Evolutionary conservation across 495 filamentous ascomycete species (phyloP), one percentile per base, ranked within the genome.

Genomic region (Aspergillus cavernicola): DNA sequence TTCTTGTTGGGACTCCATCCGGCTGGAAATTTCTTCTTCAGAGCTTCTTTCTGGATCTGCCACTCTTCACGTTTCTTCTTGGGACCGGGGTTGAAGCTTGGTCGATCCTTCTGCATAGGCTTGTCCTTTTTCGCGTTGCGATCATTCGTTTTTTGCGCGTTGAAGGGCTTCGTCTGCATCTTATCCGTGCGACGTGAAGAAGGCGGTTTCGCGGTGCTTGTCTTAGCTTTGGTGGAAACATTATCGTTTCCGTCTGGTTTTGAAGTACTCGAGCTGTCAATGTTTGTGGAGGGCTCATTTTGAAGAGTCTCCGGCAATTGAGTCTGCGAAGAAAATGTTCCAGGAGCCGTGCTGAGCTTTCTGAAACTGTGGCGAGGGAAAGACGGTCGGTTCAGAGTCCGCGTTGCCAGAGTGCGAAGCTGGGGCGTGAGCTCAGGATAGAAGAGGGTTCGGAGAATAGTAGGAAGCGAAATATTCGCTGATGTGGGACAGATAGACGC

Each of bases 1-100:
- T 83, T 84, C 70, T 95, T 97, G 22, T 76, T 75, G 19, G 93
- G 90, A 35, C 77, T 72, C 91, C 92, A 98, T 6, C 85, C 83
- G 0, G 59, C 66, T 1, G 82, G 78, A 59, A 97, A 95, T 63
- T 97, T 96, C 24, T 76, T 60, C 48, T 82, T 70, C 15, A 92
- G 64, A 0, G 80, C 82, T 1, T 65, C 66, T 66, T 95, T 95
- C 40, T 95, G 82, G 9, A 82, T 69, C 57, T 80, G 76, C 91
- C 91, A 96, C 3, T 46, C 40, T 58, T 88, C 82, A 10, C 15
- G 42, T 15, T 75, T 73, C 53, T 60, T 66, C n/a, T 69, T 63
- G 8, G 58, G 50, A 26, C 32, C 45, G 0, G 40, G 18, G 0
- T 26, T 23, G 16, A 45, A 48, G 20, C 8, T 40, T 18, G 52